phyloP scores from a whole-genome alignment of 331 rosid species.

The Cydonia oblonga region DNA sequence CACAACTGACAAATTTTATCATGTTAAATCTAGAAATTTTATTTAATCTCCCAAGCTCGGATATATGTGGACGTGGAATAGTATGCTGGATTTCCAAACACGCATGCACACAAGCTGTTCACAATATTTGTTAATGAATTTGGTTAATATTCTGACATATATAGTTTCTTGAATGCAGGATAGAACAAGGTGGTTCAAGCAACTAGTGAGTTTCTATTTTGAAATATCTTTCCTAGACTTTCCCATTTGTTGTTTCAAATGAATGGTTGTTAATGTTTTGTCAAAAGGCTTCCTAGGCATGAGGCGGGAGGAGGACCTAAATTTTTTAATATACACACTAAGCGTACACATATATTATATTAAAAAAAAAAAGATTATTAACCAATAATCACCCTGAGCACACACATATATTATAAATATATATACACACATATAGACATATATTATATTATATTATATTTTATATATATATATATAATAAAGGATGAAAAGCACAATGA shows the following conservation, averaged over 20 bases:
- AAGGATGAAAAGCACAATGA: too few relatives aligned
- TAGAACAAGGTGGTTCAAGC: slow-evolving; percentile 45
- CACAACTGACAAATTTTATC: not conserved
- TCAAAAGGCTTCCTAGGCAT: not conserved
- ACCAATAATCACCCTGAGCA: too few relatives aligned
- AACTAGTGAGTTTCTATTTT: slow-evolving; percentile 34
- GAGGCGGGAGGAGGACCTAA: too few relatives aligned
- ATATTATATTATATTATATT: too few relatives aligned
- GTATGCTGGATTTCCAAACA: not conserved
- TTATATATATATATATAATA: too few relatives aligned
- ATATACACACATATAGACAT: too few relatives aligned
- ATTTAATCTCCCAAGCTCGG: not conserved
- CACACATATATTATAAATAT: too few relatives aligned
- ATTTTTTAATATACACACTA: too few relatives aligned
- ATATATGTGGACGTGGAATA: not conserved
- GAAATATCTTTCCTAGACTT: not conserved
- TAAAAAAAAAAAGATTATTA: too few relatives aligned
- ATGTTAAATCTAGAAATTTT: not conserved
- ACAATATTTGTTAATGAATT: not conserved
- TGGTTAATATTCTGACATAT: not conserved
- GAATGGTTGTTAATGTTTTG: not conserved
- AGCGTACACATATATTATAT: too few relatives aligned
- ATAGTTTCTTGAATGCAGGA: slow-evolving; percentile 36
- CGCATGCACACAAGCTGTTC: not conserved
- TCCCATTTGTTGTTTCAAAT: not conserved